Percentiles rank a stretch among this genome's conserved stretches.
These are phyloP conservation scores for Alternaria angustiovoidea DNA, from an alignment of 2,329 filamentous ascomycete species.

Conservation along the genomic window DNA sequence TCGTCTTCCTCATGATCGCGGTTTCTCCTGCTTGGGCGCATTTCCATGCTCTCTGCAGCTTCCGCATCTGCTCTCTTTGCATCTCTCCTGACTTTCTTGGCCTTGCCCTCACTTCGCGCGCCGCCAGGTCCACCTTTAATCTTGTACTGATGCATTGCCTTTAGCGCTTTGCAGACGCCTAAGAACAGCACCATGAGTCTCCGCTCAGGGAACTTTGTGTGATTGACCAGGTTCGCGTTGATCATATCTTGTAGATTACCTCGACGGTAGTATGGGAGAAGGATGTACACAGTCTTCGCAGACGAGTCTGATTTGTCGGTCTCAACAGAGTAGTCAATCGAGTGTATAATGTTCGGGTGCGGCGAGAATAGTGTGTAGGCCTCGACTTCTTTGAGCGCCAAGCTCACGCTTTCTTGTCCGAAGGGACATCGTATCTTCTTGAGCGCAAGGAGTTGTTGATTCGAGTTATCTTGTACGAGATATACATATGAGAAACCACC, in stretches of 20 bases:
- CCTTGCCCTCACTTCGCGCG: constrained; percentile 60
- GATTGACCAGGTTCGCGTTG: constrained; percentile 97
- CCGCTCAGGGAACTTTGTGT: constrained; percentile 86
- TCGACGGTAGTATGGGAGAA: constrained; percentile 92
- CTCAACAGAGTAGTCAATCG: constrained; percentile 82
- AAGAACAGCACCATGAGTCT: constrained; percentile 89
- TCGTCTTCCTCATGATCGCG: constrained; percentile 67
- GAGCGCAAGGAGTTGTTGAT: constrained; percentile 85
- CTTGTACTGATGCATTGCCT: constrained; percentile 89
- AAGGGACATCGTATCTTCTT: constrained; percentile 99
- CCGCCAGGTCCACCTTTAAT: constrained; percentile 66
- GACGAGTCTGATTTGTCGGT: constrained; percentile 72
- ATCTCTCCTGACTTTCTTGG: constrained; percentile 63
- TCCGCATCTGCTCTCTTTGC: constrained; percentile 63
- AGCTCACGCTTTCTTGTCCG: constrained; percentile 92
- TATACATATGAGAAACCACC: constrained; percentile 99
- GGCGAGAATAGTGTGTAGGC: constrained; percentile 90
- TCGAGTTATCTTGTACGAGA: constrained; percentile 89
- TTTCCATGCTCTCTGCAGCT: constrained; percentile 55
- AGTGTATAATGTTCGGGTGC: constrained; percentile 85
- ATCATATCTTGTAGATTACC: constrained; percentile 98
- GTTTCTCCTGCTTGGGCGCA: constrained; percentile 51
- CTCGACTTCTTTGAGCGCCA: constrained; percentile 96
- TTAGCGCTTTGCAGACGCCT: constrained; percentile 87
- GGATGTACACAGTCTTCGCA: constrained; percentile 93